Percentiles rank a stretch among this genome's conserved stretches.
phyloP scores from a whole-genome alignment of 257 asterid genomes.

The Cynanchum wilfordii region DNA sequence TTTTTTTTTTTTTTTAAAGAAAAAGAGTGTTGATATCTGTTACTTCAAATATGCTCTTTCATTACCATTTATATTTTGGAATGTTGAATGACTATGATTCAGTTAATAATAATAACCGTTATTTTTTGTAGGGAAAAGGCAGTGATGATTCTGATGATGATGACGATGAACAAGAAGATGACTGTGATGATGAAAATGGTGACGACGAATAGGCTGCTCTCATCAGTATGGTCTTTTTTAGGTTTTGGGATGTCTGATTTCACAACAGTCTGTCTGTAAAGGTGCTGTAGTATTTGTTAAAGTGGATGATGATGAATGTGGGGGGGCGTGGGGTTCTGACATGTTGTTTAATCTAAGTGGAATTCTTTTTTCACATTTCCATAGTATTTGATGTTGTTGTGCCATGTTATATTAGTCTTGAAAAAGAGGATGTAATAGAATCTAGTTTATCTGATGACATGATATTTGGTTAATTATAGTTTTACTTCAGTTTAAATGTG shows the following conservation, averaged over 20 bases:
- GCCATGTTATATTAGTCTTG: background rate
- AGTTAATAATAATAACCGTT: background rate
- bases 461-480: background rate
- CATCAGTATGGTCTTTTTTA: background rate
- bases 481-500: background rate
- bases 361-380: background rate
- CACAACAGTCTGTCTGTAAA: slow-evolving; percentile 21
- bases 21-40: too few species aligned
- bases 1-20: too few species aligned
- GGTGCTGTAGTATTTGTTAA: slow-evolving; percentile 1
- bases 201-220: slow-evolving; percentile 21
- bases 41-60: background rate
- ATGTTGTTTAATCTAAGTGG: slow-evolving; percentile 1
- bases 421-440: slow-evolving; percentile 1
- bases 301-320: background rate
- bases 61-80: background rate
- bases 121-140: slow-evolving; percentile 47
- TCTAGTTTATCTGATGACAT: background rate
- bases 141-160: slow-evolving; percentile 44
- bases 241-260: slow-evolving; percentile 3
- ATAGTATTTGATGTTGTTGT: slow-evolving; percentile 2
- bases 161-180: slow-evolving; percentile 25
- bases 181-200: slow-evolving; percentile 25
- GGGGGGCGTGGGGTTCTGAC: background rate
- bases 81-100: background rate